Percentiles rank a stretch among this genome's conserved stretches.
These are phyloP conservation scores for Nothophytophthora sp. DNA, from an alignment of 352 stramenopile genomes.

Conservation along the genomic window DNA sequence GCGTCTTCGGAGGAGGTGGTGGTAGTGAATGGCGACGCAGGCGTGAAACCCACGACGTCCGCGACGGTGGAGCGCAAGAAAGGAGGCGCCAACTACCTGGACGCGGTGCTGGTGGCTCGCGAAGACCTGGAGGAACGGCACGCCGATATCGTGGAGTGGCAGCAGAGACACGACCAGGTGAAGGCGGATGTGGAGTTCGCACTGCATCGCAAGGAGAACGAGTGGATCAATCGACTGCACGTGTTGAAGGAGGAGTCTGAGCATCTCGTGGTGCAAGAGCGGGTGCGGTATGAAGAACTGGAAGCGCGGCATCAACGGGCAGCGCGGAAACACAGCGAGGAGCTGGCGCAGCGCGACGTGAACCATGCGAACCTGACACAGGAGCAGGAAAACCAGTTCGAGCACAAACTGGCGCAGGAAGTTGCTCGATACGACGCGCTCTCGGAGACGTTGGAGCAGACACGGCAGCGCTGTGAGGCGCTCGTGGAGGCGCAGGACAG, in stretches of 20 bases:
- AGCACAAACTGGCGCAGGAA: conserved; percentile 90
- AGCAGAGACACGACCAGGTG: conserved; percentile 76
- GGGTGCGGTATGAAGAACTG: conserved; percentile 77
- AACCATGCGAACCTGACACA: conserved; percentile 85
- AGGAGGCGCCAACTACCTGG: conserved; percentile 20
- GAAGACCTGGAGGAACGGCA: conserved; percentile 82
- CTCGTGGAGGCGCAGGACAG: conserved; percentile 83
- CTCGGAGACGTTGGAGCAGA: conserved; percentile 87
- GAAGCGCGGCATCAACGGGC: conserved; percentile 70
- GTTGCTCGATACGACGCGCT: conserved; percentile 86
- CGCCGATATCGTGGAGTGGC: conserved; percentile 48
- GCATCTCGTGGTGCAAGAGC: conserved; percentile 72
- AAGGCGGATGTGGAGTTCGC: conserved; percentile 85
- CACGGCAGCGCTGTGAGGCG: conserved; percentile 87
- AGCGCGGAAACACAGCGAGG: conserved; percentile 71
- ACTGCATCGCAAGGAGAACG: conserved; percentile 84
- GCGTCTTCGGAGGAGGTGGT: conserved; percentile 2
- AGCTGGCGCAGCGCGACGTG: conserved; percentile 74
- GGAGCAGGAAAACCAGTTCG: conserved; percentile 93
- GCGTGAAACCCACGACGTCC: conserved; percentile 18
- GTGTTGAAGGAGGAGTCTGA: conserved; percentile 83
- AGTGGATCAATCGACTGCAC: conserved; percentile 84
- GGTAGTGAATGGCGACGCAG: conserved; percentile 10
- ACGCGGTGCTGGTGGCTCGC: conserved; percentile 67
- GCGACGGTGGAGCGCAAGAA: conserved; percentile 15